Evolutionary conservation across 192 early-diverging fungal species (phyloP), one percentile per base, ranked within the genome.

Genomic region (Diversispora epigaea): DNA sequence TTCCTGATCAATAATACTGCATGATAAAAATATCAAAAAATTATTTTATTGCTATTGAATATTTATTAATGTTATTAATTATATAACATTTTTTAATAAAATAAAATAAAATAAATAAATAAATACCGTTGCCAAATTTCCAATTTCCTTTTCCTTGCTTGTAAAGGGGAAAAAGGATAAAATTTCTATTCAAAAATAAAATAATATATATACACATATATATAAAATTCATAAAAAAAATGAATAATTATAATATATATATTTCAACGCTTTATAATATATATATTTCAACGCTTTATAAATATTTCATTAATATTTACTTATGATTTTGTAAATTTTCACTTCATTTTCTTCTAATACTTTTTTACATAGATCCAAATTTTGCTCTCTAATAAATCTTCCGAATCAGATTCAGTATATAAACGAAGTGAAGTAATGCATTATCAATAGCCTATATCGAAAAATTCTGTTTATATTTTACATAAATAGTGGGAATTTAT

Each of bases 41-140:
- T 9, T 40, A 58, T 55, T 39, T 57, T n/a, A n/a, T n/a, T n/a
- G n/a, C n/a, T n/a, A n/a, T n/a, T n/a, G n/a, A n/a, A n/a, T n/a
- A 1, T 12, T 39, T 45, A 40, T 50, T 6, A 11, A 7, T n/a
- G 6, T n/a, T 21, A 17, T 3, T 6, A 47, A 50, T 15, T 43
- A 22, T 49, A 72, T 22, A 52, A 15, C 3, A n/a, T n/a, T n/a
- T n/a, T n/a, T n/a, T n/a, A n/a, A n/a, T 22, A 43, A 4, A 12
- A 68, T 14, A 47, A 17, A 19, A 73, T 40, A 49, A n/a, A n/a
- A n/a, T n/a, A n/a, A n/a, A n/a, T n/a, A n/a, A 56, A 15, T 46
- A 65, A 77, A 49, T 81, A 93, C 92, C 79, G 81, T 66, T 81
- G 84, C 90, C 89, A 92, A 11, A 91, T 77, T 21, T 89, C 87